These are phyloP conservation scores for Colletotrichum sidae DNA, from an alignment of 2,329 filamentous ascomycete genomes.

Conservation along the genomic window DNA sequence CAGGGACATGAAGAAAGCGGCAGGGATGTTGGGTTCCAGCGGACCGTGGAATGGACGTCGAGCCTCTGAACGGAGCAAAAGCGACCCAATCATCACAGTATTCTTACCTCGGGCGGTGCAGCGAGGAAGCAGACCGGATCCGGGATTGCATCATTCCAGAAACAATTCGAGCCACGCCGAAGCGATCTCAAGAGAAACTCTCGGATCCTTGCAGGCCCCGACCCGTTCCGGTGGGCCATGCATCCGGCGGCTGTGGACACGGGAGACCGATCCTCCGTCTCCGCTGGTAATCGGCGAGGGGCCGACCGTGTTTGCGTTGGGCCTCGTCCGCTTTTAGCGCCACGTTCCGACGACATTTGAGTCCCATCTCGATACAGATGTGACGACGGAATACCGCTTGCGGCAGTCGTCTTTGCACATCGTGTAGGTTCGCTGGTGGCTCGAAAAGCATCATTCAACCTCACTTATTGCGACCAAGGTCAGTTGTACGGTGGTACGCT, in stretches of 20 bases:
- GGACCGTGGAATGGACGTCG: conserved; percentile 26
- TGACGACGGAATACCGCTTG: conserved; percentile 10
- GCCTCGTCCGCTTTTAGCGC: too few relatives aligned
- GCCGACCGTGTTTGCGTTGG: conserved; percentile 1
- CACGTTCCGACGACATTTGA: conserved; percentile 7
- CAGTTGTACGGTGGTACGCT: too few relatives aligned
- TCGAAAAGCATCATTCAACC: too few relatives aligned
- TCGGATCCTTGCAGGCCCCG: conserved; percentile 1
- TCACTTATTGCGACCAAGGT: too few relatives aligned
- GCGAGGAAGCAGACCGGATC: conserved; percentile 9
- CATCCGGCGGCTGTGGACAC: conserved; percentile 30
- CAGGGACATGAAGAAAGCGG: conserved; percentile 22
- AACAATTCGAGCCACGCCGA: background rate
- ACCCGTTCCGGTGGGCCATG: conserved; percentile 25
- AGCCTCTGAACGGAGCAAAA: conserved; percentile 13
- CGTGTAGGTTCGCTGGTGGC: too few relatives aligned
- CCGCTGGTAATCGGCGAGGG: conserved; percentile 19
- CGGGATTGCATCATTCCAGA: conserved; percentile 14
- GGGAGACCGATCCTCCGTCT: conserved; percentile 33
- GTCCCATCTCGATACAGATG: too few relatives aligned
- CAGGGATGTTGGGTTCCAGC: conserved; percentile 27
- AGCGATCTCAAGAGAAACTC: background rate
- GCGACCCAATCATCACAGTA: conserved; percentile 2
- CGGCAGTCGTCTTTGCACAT: background rate
- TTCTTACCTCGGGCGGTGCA: background rate